Evolutionary conservation across 164 flowering plant genomes (phyloP), one percentile per base, ranked within the genome.

Genomic region (Litsea cubeba): DNA sequence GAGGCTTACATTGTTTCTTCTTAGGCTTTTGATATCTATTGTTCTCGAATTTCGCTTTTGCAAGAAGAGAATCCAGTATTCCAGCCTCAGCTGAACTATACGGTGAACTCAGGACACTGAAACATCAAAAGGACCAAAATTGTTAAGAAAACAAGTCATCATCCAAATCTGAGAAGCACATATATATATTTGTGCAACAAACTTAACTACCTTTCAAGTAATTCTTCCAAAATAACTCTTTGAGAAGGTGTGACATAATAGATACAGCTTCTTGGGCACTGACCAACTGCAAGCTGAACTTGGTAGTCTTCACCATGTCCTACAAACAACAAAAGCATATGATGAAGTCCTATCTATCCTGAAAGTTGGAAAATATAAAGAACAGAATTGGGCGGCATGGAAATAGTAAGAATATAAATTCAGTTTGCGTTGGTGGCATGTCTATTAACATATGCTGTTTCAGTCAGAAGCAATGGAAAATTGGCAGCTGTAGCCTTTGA

Each of bases 221-320:
- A 79, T 84, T 95, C 99, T 85, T 95, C 95, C 50, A 95, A 78
- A 72, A 93, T 87, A 69, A 86, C 74, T 81, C 98, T 88, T 76
- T 93, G 97, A 8, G 88, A 90, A 71, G 98, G 98, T 24, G 99
- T 93, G 40, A 95, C 99, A 77, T 87, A 95, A 78, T 93, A 89
- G 71, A 95, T 93, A 54, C 99, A 95, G 62, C 78, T 93, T 85
- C 91, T 84, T 1, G 99, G 97, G 85, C 99, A 95, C 80, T 91
- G 97, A 26, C 95, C 91, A 62, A 89, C 97, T 2, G 98, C 98
- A 73, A 78, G 81, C 78, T 89, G 97, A 69, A 95, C 92, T 78
- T 81, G 84, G 79, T 87, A 87, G 79, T 91, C 97, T 60, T 86
- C 91, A 28, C 82, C 87, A 79, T 82, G 83, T 26, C 93, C 99